Evolutionary conservation across 2,329 filamentous ascomycete genomes (phyloP).

Genomic region (Colletotrichum spinosum): DNA sequence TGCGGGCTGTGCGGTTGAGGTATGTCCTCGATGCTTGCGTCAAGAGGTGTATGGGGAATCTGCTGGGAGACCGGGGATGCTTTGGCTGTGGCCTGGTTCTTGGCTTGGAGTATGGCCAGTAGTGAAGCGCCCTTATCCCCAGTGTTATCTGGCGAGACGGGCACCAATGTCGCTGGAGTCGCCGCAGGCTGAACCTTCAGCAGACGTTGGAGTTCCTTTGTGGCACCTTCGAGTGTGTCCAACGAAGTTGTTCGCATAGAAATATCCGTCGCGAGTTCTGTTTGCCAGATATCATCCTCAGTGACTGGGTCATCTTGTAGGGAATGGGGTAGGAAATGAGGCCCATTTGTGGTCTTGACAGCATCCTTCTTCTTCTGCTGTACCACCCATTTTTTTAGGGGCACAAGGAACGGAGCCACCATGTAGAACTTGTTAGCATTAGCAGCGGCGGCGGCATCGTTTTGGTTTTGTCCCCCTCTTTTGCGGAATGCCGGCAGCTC

Average conservation of each 20-base stretch:
- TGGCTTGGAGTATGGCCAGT: slow-evolving; percentile 63
- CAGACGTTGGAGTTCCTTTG: slow-evolving; percentile 64
- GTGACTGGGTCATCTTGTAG: slow-evolving; percentile 68
- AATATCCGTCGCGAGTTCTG: slow-evolving; percentile 46
- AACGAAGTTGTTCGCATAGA: slow-evolving; percentile 51
- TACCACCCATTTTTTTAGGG: slow-evolving; percentile 90
- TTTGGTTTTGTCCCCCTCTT: slow-evolving; percentile 68
- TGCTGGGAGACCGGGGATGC: slow-evolving; percentile 38
- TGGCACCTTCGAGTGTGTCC: slow-evolving; percentile 63
- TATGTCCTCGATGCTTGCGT: slow-evolving; percentile 62
- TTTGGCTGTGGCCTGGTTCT: slow-evolving; percentile 38
- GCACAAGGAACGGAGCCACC: slow-evolving; percentile 92
- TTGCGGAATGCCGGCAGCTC: slow-evolving; percentile 87
- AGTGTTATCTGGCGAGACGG: slow-evolving; percentile 39
- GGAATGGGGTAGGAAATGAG: slow-evolving; percentile 56
- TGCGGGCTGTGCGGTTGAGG: slow-evolving; percentile 69
- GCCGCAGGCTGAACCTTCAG: slow-evolving; percentile 66
- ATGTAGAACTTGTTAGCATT: slow-evolving; percentile 96
- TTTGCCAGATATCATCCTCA: slow-evolving; percentile 70
- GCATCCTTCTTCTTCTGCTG: slow-evolving; percentile 82
- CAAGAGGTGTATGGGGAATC: slow-evolving; percentile 63
- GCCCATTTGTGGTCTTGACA: slow-evolving; percentile 54
- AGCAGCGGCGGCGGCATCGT: slow-evolving; percentile 63
- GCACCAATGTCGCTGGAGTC: slow-evolving; percentile 59
- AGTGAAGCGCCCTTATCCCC: slow-evolving; percentile 63